These are phyloP conservation scores for Anastatica hierochuntica DNA, from an alignment of 345 rosid genomes.

Conservation along the genomic window DNA sequence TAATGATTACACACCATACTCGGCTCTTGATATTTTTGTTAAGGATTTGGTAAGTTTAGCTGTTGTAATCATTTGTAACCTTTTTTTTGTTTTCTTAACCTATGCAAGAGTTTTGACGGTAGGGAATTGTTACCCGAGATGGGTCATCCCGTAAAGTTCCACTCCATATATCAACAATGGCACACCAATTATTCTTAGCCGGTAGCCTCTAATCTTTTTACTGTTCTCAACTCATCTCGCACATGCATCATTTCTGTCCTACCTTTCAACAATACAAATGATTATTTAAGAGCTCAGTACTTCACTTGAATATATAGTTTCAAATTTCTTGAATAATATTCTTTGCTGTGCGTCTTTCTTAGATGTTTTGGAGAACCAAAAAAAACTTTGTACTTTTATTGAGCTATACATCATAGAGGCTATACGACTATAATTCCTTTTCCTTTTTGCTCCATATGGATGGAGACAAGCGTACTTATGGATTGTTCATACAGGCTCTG, in stretches of 20 bases:
- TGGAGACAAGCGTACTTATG: constrained; percentile 10
- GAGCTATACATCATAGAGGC: too few species aligned
- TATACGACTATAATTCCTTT: not conserved
- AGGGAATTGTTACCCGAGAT: constrained; percentile 89
- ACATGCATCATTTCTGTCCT: constrained; percentile 1
- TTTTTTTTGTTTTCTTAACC: constrained; percentile 2
- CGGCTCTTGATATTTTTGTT: constrained; percentile 94
- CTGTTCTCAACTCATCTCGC: constrained; percentile 2
- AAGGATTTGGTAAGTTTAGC: constrained; percentile 73
- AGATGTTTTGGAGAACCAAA: not conserved
- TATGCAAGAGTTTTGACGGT: constrained; percentile 19
- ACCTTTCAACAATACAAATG: not conserved
- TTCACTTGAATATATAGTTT: not conserved
- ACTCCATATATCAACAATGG: constrained; percentile 67
- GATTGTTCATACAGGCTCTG: constrained; percentile 48
- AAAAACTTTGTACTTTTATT: not conserved
- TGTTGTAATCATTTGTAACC: constrained; percentile 1
- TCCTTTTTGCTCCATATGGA: not conserved
- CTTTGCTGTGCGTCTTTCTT: constrained; percentile 3
- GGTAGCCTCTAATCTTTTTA: constrained; percentile 33
- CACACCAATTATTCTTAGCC: constrained; percentile 77
- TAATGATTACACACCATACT: constrained; percentile 82
- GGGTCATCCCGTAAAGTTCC: constrained; percentile 63
- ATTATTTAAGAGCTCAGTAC: not conserved
- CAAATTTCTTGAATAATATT: not conserved